Evolutionary conservation across 2,329 filamentous ascomycete species (phyloP), one percentile per base, ranked within the genome.

Genomic region (Huntiella moniliformis): DNA sequence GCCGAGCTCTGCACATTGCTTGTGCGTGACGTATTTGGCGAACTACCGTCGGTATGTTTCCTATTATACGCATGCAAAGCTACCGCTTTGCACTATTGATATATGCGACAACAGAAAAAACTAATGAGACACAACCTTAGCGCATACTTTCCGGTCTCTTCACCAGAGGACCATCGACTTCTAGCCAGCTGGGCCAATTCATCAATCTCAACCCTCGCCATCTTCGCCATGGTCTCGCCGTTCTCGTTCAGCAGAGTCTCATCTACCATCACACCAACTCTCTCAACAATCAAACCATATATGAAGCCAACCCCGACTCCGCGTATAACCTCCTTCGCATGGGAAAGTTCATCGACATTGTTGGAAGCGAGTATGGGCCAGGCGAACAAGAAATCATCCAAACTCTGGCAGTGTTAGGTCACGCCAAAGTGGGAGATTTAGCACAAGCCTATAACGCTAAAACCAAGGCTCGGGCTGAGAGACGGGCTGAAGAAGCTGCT

Each of bases 1-100:
- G 77, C 81, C 57, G 84, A 95, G 73, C 82, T 96, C 58, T 94
- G 85, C 68, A 74, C 79, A 66, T 77, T 93, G 59, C 73, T 95
- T 52, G 79, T 96, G 52, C 78, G 86, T 58, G 86, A 95, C 60
- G 71, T 83, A 50, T 88, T 91, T 61, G 91, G 91, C 58, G 83
- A 93, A 65, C 76, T 96, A 49, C 85, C 86, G 51, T 84, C 85
- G 59, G 88, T 95, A 81, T 57, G 80, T 38, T 42, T 28, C 40
- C 32, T 39, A 44, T 33, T 10, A 32, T 16, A 7, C 28, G 31
- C 12, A 36, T 44, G 8, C 35, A 8, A 37, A 15, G 18, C 22
- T 7, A 11, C 12, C 3, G 18, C 34, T 34, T 37, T 13, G 12
- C 7, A 17, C 17, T 22, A 42, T 11, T 10, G n/a, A 33, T 11